Conservation (phyloP, 257 asterid genomes). For the Catharanthus roseus region DNA sequence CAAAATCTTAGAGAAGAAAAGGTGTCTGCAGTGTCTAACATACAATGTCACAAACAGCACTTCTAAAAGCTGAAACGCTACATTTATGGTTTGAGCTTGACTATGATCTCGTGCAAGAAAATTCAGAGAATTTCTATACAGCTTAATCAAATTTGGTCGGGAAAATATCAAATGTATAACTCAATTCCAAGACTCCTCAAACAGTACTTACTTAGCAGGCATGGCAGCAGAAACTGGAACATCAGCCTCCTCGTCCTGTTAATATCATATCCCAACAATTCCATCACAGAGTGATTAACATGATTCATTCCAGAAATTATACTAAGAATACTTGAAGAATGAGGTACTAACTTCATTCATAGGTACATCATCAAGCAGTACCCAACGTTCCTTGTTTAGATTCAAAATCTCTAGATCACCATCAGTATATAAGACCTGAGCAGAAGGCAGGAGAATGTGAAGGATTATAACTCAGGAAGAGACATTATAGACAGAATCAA, state of each 20-base stretch:
- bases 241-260: conserved; percentile 18
- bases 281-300: conserved; percentile 5
- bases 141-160: not conserved
- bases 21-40: not conserved
- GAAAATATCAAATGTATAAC: not conserved
- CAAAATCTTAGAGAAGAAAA: not conserved
- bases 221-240: conserved; percentile 14
- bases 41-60: not conserved
- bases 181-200: not conserved
- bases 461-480: not conserved
- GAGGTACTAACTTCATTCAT: conserved; percentile 10
- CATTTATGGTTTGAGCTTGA: not conserved
- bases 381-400: conserved; percentile 33
- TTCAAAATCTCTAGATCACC: conserved; percentile 38
- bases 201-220: conserved; percentile 23
- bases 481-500: not conserved
- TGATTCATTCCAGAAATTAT: not conserved
- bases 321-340: conserved; percentile 5
- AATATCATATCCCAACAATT: conserved; percentile 14
- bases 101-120: not conserved
- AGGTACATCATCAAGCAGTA: conserved; percentile 22
- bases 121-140: not conserved
- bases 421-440: conserved; percentile 38
- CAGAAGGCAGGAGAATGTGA: not conserved
- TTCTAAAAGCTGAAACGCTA: not conserved